Percentiles rank a stretch among this genome's conserved stretches.
These are phyloP conservation scores for Corchorus olitorius DNA, from an alignment of 345 rosid genomes.

Conservation along the genomic window DNA sequence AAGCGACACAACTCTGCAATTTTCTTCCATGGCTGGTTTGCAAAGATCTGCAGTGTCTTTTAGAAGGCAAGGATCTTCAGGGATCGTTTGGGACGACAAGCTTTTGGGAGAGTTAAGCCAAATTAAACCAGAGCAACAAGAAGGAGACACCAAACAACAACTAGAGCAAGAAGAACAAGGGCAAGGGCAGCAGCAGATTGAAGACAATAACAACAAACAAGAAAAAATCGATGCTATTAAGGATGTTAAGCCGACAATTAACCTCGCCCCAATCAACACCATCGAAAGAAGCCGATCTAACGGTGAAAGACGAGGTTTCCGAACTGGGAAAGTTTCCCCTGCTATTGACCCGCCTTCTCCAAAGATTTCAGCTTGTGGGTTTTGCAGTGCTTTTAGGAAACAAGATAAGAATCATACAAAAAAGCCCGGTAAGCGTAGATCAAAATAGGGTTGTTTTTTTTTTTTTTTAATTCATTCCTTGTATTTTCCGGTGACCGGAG, in stretches of 20 bases:
- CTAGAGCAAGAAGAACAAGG: constrained; percentile 21
- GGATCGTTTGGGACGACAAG: constrained; percentile 85
- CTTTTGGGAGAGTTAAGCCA: constrained; percentile 57
- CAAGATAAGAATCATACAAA: constrained; percentile 46
- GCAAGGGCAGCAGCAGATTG: constrained; percentile 28
- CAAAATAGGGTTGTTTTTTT: constrained; percentile 32
- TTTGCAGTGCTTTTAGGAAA: constrained; percentile 66
- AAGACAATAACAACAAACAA: constrained; percentile 18
- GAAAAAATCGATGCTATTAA: constrained; percentile 30
- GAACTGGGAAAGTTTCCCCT: constrained; percentile 80
- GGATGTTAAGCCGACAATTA: constrained; percentile 46
- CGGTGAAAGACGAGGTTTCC: constrained; percentile 72
- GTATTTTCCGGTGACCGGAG: constrained; percentile 12
- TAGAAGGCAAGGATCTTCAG: constrained; percentile 93
- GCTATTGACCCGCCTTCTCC: constrained; percentile 96
- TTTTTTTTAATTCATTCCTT: not conserved
- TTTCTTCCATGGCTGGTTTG: constrained; percentile 68
- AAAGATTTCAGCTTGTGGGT: constrained; percentile 78
- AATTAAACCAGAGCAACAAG: constrained; percentile 29
- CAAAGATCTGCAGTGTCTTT: constrained; percentile 90
- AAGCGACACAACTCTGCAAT: not conserved
- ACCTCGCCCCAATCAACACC: constrained; percentile 31
- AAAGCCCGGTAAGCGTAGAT: constrained; percentile 63
- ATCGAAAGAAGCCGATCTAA: constrained; percentile 81
- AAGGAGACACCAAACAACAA: constrained; percentile 3